phyloP scores from a whole-genome alignment of 805 yeast genomes.

The Grigorovia jiainica region DNA sequence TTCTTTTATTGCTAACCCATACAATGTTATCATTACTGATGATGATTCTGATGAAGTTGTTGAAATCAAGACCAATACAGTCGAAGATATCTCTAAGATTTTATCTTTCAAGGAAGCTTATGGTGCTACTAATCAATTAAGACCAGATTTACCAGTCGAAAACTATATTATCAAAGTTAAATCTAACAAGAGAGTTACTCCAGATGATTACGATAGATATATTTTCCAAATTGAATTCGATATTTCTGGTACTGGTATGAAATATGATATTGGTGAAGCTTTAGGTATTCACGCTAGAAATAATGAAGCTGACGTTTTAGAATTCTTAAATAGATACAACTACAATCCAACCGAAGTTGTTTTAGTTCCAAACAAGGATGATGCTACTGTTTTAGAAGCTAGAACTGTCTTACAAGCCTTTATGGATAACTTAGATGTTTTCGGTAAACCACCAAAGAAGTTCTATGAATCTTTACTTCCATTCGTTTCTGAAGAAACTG shows the following conservation, averaged over 20 bases:
- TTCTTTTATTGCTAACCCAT: not conserved
- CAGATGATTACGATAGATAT: constrained; percentile 80
- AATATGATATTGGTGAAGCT: constrained; percentile 92
- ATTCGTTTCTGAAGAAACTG: constrained; percentile 60
- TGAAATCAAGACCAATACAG: constrained; percentile 22
- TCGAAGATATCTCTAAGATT: constrained; percentile 52
- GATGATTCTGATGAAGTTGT: not conserved
- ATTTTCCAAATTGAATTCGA: constrained; percentile 96
- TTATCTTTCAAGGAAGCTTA: constrained; percentile 78
- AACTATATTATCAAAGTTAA: constrained; percentile 84
- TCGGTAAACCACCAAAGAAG: constrained; percentile 93
- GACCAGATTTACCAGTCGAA: constrained; percentile 84
- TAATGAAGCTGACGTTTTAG: constrained; percentile 50
- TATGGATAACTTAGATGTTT: constrained; percentile 71
- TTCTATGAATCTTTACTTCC: constrained; percentile 77
- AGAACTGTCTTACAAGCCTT: constrained; percentile 79
- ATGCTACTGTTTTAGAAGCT: constrained; percentile 46
- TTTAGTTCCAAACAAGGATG: constrained; percentile 61
- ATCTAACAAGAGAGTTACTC: constrained; percentile 87
- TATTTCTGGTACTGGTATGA: constrained; percentile 79
- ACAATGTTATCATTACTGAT: not conserved
- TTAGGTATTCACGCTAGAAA: constrained; percentile 92
- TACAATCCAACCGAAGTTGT: constrained; percentile 60
- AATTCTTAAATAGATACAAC: constrained; percentile 64
- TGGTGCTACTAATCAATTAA: constrained; percentile 43